Conservation (phyloP, 2,329 filamentous ascomycete genomes). For the Emydomyces testavorans region DNA sequence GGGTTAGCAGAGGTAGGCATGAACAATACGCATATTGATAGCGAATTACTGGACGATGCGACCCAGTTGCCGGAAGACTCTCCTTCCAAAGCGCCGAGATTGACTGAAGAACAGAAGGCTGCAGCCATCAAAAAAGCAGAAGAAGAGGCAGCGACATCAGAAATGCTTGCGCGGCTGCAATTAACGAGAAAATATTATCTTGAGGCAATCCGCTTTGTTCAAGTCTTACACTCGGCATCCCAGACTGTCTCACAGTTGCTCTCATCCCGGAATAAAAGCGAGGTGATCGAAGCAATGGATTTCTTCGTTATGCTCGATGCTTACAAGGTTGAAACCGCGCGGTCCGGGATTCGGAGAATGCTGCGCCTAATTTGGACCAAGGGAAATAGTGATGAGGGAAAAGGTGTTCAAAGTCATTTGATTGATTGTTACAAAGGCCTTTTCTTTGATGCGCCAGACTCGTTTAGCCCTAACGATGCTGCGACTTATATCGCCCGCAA, state of each 20-base stretch:
- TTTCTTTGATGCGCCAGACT: conserved; percentile 89
- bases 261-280: conserved; percentile 91
- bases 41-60: conserved; percentile 71
- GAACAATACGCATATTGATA: conserved; percentile 60
- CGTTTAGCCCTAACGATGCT: conserved; percentile 76
- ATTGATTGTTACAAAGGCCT: conserved; percentile 94
- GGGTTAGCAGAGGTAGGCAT: conserved; percentile 57
- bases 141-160: conserved; percentile 77
- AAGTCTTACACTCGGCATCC: conserved; percentile 75
- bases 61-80: conserved; percentile 61
- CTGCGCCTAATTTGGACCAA: conserved; percentile 97
- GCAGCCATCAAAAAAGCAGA: conserved; percentile 66
- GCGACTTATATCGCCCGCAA: conserved; percentile 94
- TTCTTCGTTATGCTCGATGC: conserved; percentile 93
- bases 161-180: conserved; percentile 76
- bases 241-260: conserved; percentile 73
- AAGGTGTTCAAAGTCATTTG: conserved; percentile 89
- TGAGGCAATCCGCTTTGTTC: conserved; percentile 89
- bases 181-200: conserved; percentile 81
- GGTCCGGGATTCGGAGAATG: conserved; percentile 88
- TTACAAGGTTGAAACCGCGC: conserved; percentile 90
- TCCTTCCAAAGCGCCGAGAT: conserved; percentile 52
- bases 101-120: conserved; percentile 69
- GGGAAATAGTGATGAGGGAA: conserved; percentile 96
- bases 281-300: conserved; percentile 98